phyloP scores from a whole-genome alignment of 345 rosid species.

The Rhodamnia rubescens region DNA sequence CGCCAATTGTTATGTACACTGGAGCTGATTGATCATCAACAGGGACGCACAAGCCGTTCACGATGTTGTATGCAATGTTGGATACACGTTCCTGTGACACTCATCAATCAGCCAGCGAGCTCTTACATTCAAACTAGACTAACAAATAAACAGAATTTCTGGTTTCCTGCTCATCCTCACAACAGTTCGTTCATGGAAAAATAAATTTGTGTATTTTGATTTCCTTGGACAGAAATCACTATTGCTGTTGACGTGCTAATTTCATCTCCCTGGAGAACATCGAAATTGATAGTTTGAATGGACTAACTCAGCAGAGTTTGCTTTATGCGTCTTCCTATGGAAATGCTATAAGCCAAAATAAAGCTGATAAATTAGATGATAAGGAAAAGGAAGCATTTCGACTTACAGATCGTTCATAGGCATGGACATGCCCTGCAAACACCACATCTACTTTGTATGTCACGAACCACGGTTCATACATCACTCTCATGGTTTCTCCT shows the following conservation, averaged over 20 bases:
- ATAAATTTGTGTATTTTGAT: background rate
- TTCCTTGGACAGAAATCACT: background rate
- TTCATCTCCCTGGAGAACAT: background rate
- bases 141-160: background rate
- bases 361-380: background rate
- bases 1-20: constrained; percentile 73
- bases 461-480: constrained; percentile 78
- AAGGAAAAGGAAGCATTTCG: background rate
- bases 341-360: background rate
- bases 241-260: background rate
- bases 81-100: constrained; percentile 64
- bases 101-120: background rate
- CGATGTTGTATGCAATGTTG: constrained; percentile 55
- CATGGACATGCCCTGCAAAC: constrained; percentile 90
- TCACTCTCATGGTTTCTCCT: constrained; percentile 93
- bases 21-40: constrained; percentile 63
- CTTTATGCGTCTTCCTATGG: background rate
- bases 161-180: background rate
- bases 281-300: background rate
- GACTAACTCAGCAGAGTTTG: background rate
- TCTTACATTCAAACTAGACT: background rate
- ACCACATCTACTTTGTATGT: constrained; percentile 74
- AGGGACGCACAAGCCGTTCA: constrained; percentile 50
- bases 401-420: constrained; percentile 91
- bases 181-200: background rate